phyloP scores from a whole-genome alignment of 495 filamentous ascomycete species.

The Symbiotaphrina buchneri region DNA sequence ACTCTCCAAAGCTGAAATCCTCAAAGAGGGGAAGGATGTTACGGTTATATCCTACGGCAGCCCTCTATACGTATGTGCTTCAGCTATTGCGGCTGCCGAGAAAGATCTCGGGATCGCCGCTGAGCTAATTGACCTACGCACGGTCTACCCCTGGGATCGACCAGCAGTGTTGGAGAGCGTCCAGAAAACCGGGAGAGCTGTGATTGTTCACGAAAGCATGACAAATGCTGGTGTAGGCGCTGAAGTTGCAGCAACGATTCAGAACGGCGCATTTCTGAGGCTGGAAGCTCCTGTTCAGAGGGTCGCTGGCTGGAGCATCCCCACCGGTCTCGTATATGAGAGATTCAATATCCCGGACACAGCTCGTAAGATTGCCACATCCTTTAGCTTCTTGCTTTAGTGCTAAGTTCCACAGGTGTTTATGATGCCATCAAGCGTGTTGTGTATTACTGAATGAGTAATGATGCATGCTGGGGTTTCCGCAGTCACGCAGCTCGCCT shows the following conservation, averaged over 20 bases:
- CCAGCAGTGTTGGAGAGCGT: constrained; percentile 66
- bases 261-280: constrained; percentile 68
- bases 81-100: constrained; percentile 63
- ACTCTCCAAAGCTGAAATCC: constrained; percentile 67
- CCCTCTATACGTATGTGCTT: constrained; percentile 68
- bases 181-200: constrained; percentile 67
- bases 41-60: constrained; percentile 86
- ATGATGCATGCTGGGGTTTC: no score
- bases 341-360: constrained; percentile 80
- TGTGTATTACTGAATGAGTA: constrained; percentile 32
- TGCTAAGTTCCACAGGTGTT: constrained; percentile 20
- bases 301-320: constrained; percentile 80
- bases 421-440: constrained; percentile 40
- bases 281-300: constrained; percentile 85
- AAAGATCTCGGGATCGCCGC: constrained; percentile 55
- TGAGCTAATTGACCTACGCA: constrained; percentile 82
- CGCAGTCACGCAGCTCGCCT: no score
- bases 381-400: constrained; percentile 8
- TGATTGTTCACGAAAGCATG: constrained; percentile 94
- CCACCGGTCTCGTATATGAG: constrained; percentile 66
- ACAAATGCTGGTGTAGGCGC: constrained; percentile 86
- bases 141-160: constrained; percentile 91
- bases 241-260: constrained; percentile 80
- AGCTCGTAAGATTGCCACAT: constrained; percentile 74
- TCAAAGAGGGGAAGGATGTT: constrained; percentile 65